A percentile compares a stretch with the other conserved stretches of the same genome.
Evolutionary conservation across 805 yeast species (phyloP).

Genomic region (Cyberlindnera mrakii): DNA sequence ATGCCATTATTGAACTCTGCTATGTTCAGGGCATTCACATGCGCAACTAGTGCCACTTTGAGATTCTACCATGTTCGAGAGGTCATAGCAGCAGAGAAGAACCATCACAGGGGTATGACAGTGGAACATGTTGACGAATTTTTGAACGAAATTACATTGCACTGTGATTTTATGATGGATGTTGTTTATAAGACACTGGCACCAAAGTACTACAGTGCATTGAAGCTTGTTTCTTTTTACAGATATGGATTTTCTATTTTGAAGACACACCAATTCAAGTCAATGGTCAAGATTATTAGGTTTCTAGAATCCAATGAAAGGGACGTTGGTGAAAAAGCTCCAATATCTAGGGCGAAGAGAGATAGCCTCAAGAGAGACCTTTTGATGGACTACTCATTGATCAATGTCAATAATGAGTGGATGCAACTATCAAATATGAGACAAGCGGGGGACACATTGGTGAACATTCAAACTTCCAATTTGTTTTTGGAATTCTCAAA

Average conservation of each 20-base stretch:
- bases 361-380: slow-evolving; percentile 9
- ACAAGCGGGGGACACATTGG: slow-evolving; percentile 2
- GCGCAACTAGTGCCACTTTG: slow-evolving; percentile 1
- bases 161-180: slow-evolving; percentile 4
- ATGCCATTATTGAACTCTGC: slow-evolving; percentile 8
- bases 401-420: slow-evolving; percentile 13
- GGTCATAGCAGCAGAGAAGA: background rate
- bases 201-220: slow-evolving; percentile 8
- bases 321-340: slow-evolving; percentile 1
- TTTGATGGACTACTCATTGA: slow-evolving; percentile 7
- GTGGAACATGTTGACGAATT: slow-evolving; percentile 4
- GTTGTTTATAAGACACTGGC: slow-evolving; percentile 9
- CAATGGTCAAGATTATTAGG: slow-evolving; percentile 14
- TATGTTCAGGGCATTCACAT: slow-evolving; percentile 2
- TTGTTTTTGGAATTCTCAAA: slow-evolving; percentile 7
- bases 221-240: slow-evolving; percentile 9
- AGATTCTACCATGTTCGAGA: slow-evolving; percentile 17
- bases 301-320: slow-evolving; percentile 14
- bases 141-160: background rate
- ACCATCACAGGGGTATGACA: background rate
- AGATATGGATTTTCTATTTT: slow-evolving; percentile 6
- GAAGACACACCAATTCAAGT: slow-evolving; percentile 8
- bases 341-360: slow-evolving; percentile 2
- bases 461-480: slow-evolving; percentile 13
- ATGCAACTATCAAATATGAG: slow-evolving; percentile 7